Evolutionary conservation across 306 rosid genomes (phyloP), one percentile per base, ranked within the genome.

Genomic region (Casuarina cunninghamiana): DNA sequence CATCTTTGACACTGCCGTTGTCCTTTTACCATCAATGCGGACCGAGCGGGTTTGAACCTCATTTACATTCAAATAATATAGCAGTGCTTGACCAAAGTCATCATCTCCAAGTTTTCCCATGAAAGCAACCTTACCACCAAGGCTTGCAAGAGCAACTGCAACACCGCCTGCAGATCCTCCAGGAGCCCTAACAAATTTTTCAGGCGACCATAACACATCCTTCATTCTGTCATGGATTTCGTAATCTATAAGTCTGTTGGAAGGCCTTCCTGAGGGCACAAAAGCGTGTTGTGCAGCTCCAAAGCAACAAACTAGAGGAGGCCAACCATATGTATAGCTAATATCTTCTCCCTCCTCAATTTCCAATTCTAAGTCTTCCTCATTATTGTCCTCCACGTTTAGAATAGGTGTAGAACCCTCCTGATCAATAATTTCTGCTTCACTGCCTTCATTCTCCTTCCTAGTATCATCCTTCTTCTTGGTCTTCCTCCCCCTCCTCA

Each of bases 41-140:
- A 92, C 96, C 5, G 97, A 87, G n/a, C 98, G 91, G 42, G 98
- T 95, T 80, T 92, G 98, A 37, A 95, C 97, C 15, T 85, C 86
- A 75, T 91, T 95, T 45, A 68, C 81, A 72, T 95, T 95, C 97
- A 95, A 80, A 78, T 88, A 89, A 79, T 89, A 89, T 67, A 95
- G 74, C 96, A 95, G 80, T 12, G 92, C 93, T 65, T 79, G 89
- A 80, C 98, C 98, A 82, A 80, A 92, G 0, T 87, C 90, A 81
- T 95, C 98, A 83, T 89, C 91, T 44, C 91, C 98, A 76, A 95
- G 93, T 81, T 92, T 95, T 80, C 98, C 98, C 98, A 95, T 95
- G 84, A 95, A 89, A 77, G 96, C 97, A 70, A 92, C 97, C 83
- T 89, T 95, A 68, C 97, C 97, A 7, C 98, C 98, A 81, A 95